Evolutionary conservation across 306 rosid species (phyloP).

Genomic region (Quercus bicolor): DNA sequence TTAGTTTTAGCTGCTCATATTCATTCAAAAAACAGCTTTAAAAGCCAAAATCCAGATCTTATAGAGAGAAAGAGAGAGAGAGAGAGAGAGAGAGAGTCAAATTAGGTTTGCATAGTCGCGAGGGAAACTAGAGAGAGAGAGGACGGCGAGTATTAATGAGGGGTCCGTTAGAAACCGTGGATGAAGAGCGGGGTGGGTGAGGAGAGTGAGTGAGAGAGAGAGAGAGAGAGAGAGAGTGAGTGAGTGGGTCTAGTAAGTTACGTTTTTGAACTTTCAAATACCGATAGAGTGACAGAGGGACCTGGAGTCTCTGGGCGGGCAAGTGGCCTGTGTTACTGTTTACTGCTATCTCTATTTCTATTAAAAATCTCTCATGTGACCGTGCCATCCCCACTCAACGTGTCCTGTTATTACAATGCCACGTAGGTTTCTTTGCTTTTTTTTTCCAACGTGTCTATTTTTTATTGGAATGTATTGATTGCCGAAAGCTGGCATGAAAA

Average conservation of each 20-base stretch:
- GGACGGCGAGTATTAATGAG: conserved; percentile 26
- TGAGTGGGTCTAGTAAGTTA: neutral
- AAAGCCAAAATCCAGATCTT: conserved; percentile 6
- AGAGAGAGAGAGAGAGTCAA: neutral
- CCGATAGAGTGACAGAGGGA: conserved; percentile 11
- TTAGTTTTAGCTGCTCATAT: neutral
- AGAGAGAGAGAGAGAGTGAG: conserved; percentile 19
- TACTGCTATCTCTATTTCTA: too few species aligned
- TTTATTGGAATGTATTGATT: too few species aligned
- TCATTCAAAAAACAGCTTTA: neutral
- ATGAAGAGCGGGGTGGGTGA: neutral
- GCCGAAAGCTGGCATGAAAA: too few species aligned
- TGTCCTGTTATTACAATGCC: conserved; percentile 22
- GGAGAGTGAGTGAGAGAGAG: neutral
- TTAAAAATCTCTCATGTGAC: neutral
- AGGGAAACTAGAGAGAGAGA: neutral
- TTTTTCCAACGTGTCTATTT: too few species aligned
- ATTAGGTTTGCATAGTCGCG: neutral
- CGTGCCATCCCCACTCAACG: conserved; percentile 1
- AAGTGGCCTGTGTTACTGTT: neutral
- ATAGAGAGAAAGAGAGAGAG: neutral
- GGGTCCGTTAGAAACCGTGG: conserved; percentile 27
- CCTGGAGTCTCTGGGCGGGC: conserved; percentile 38
- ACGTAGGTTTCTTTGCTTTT: neutral
- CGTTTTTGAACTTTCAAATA: conserved; percentile 65